phyloP scores from a whole-genome alignment of 768 basidiomycete genomes.

The Lentinus brumalis region DNA sequence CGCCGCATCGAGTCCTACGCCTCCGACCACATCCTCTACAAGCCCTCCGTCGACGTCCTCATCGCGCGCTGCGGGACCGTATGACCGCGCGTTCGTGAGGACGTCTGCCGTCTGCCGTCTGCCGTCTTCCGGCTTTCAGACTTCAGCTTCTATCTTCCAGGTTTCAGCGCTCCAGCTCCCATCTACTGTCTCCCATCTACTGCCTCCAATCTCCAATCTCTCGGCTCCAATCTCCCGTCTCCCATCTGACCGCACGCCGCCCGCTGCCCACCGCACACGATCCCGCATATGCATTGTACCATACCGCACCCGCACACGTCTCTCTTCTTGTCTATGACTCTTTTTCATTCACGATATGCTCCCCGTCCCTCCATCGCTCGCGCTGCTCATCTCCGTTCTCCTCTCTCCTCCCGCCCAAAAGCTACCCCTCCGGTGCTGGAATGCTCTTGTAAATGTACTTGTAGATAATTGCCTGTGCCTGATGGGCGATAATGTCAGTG shows the following conservation, averaged over 20 bases:
- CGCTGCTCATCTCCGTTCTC: too few species aligned
- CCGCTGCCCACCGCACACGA: too few species aligned
- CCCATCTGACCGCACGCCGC: neutral
- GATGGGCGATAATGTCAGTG: too few species aligned
- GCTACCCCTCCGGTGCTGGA: too few species aligned
- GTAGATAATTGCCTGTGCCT: neutral
- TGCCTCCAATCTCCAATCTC: neutral
- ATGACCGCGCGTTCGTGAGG: neutral
- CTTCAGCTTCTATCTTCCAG: neutral
- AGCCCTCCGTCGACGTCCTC: conserved; percentile 29
- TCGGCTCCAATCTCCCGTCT: neutral
- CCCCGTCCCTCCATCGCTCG: too few species aligned
- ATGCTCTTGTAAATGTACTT: neutral
- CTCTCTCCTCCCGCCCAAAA: too few species aligned
- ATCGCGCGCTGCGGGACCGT: conserved; percentile 25
- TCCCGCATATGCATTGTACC: neutral
- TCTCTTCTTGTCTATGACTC: neutral
- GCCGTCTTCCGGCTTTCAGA: neutral
- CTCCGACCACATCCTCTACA: conserved; percentile 31
- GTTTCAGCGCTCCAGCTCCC: neutral
- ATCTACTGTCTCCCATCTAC: neutral
- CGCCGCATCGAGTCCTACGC: conserved; percentile 35
- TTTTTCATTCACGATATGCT: neutral
- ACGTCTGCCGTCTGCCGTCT: neutral
- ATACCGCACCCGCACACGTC: neutral